These are phyloP conservation scores for Sordariomycetes sp. DNA, from an alignment of 2,329 filamentous ascomycete species.

Conservation along the genomic window DNA sequence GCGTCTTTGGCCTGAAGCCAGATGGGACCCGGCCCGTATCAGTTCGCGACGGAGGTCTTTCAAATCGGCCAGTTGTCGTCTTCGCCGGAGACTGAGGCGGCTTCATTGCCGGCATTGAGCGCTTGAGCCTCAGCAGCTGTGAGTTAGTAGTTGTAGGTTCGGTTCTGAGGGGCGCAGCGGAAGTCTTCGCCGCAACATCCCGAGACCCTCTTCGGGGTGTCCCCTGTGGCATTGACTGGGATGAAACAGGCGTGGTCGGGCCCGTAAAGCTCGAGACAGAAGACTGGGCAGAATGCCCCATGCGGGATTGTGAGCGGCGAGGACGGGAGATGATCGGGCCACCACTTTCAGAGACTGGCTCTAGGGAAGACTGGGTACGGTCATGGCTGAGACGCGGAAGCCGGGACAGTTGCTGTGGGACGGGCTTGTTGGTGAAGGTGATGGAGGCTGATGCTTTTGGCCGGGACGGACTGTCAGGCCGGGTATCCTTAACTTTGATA, in stretches of 20 bases:
- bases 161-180: slow-evolving; percentile 36
- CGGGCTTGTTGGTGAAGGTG: slow-evolving; percentile 78
- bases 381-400: slow-evolving; percentile 70
- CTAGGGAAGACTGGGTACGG: slow-evolving; percentile 62
- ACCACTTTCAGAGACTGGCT: slow-evolving; percentile 84
- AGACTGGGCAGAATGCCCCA: slow-evolving; percentile 57
- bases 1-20: slow-evolving; percentile 53
- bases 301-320: slow-evolving; percentile 51
- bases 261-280: slow-evolving; percentile 52
- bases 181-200: slow-evolving; percentile 39
- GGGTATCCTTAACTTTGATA: slow-evolving; percentile 68
- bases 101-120: slow-evolving; percentile 48
- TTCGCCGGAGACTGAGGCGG: slow-evolving; percentile 37
- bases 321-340: slow-evolving; percentile 46
- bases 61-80: slow-evolving; percentile 29
- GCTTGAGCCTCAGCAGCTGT: slow-evolving; percentile 51
- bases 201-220: slow-evolving; percentile 45
- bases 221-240: slow-evolving; percentile 36
- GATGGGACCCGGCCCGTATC: slow-evolving; percentile 37
- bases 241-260: slow-evolving; percentile 43
- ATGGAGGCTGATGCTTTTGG: slow-evolving; percentile 69
- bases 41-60: slow-evolving; percentile 46
- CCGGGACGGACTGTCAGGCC: slow-evolving; percentile 55
- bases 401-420: slow-evolving; percentile 40
- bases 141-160: slow-evolving; percentile 53